phyloP scores from a whole-genome alignment of 257 asterid species.

The Primulina tabacum region DNA sequence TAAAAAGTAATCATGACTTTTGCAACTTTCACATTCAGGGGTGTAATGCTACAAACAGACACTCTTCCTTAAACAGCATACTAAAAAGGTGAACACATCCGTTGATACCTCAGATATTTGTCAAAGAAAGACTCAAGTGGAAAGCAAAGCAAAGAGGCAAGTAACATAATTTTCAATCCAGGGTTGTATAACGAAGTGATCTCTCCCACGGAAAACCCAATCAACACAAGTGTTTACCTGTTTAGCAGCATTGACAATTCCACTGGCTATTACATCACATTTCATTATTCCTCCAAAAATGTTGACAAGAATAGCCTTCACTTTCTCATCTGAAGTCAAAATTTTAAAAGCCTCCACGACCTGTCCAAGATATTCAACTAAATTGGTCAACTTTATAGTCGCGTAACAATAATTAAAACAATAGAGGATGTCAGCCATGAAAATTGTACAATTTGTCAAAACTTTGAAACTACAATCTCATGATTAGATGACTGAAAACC shows the following conservation, averaged over 20 bases:
- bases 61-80: neutral
- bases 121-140: neutral
- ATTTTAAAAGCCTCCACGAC: constrained; percentile 99
- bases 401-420: neutral
- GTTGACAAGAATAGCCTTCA: constrained; percentile 94
- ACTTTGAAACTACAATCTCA: constrained; percentile 12
- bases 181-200: neutral
- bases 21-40: neutral
- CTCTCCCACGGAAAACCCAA: neutral
- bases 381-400: constrained; percentile 16
- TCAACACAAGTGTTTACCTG: constrained; percentile 39
- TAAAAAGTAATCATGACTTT: neutral
- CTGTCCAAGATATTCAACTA: constrained; percentile 39
- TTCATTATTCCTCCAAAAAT: constrained; percentile 99
- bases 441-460: neutral
- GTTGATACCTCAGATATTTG: neutral
- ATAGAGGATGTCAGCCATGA: constrained; percentile 6
- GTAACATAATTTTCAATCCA: neutral
- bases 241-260: constrained; percentile 98
- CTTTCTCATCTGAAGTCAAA: constrained; percentile 93
- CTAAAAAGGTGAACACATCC: neutral
- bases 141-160: neutral
- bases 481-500: neutral
- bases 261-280: constrained; percentile 96
- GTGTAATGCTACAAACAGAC: no score